Evolutionary conservation across 192 early-diverging fungal genomes (phyloP), one percentile per base, ranked within the genome.

Genomic region (Mycoemilia scoparia): DNA sequence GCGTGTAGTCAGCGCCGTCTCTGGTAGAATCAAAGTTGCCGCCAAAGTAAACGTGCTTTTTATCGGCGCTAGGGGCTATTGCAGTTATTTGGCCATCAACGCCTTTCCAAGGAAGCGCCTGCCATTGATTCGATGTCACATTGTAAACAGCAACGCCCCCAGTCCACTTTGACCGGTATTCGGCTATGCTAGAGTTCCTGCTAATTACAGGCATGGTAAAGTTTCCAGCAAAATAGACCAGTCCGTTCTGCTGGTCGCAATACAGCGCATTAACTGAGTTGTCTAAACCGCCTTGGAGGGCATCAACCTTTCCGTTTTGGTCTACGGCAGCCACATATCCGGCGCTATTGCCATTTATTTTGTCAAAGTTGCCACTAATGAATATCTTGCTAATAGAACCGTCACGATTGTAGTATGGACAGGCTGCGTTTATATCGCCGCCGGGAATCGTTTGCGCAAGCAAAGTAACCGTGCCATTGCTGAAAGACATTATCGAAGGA

Each of bases 1-100:
- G 27, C 27, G 59, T 45, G 13, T 59, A 20, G n/a, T 57, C 64
- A 7, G 55, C 56, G 20, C 73, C 78, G 55, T 84, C 73, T 7
- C 57, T 45, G 2, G 81, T 81, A 1, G 66, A 41, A 36, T 71
- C 63, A 43, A 84, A 84, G 18, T 46, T 42, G 3, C 81, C 81
- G 22, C 69, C 81, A 13, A 78, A 76, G 44, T 69, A 76, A 18
- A 79, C 45, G 1, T 64, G 66, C 8, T 53, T 36, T 2, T 50
- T 43, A 15, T 69, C 50, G 13, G 39, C 27, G 21, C 66, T 50
- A 23, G 53, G 46, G 9, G 58, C 36, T 32, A 80, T 75, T 11
- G 69, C 61, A 27, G 60, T 62, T 2, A 84, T 73, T 0, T 71
- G 65, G 0, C 76, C 77, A 34, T 80, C 64, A 21, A 84, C 43